These are phyloP conservation scores for Fusarium sp. DNA, from an alignment of 2,329 filamentous ascomycete species.

Conservation along the genomic window DNA sequence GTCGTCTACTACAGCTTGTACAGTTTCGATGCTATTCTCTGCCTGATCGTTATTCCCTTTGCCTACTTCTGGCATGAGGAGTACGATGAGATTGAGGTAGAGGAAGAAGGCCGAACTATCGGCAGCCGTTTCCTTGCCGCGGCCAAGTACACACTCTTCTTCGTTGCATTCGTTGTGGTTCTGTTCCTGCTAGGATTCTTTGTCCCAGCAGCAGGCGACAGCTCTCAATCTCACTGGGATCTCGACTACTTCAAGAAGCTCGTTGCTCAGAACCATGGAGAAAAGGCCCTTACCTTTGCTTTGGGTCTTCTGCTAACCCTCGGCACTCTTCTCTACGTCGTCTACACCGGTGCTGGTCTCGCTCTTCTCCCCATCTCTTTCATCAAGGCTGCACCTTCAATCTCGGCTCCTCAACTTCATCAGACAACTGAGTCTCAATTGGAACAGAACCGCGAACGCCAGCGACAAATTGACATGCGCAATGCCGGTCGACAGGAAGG, in stretches of 20 bases:
- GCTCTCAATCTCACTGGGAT: slow-evolving; percentile 75
- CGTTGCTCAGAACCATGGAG: slow-evolving; percentile 82
- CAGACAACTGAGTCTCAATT: slow-evolving; percentile 83
- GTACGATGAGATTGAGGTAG: slow-evolving; percentile 89
- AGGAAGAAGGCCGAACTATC: slow-evolving; percentile 82
- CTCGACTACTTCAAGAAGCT: slow-evolving; percentile 92
- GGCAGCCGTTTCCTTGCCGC: slow-evolving; percentile 82
- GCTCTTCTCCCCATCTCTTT: slow-evolving; percentile 89
- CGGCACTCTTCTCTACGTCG: slow-evolving; percentile 84
- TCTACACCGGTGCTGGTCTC: slow-evolving; percentile 90
- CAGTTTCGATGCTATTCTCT: slow-evolving; percentile 89
- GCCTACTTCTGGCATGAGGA: slow-evolving; percentile 99
- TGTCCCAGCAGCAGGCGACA: slow-evolving; percentile 79
- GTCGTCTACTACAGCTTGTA: slow-evolving; percentile 94
- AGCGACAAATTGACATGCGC: slow-evolving; percentile 89
- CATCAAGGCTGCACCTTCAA: slow-evolving; percentile 89
- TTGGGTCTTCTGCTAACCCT: slow-evolving; percentile 89
- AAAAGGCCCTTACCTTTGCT: slow-evolving; percentile 90
- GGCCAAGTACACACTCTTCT: slow-evolving; percentile 89
- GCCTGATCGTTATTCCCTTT: slow-evolving; percentile 90
- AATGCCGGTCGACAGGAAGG: slow-evolving; percentile 79
- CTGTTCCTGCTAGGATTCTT: slow-evolving; percentile 96
- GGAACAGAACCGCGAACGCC: slow-evolving; percentile 88
- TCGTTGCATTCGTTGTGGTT: slow-evolving; percentile 81
- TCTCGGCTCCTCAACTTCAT: slow-evolving; percentile 83